phyloP scores from a whole-genome alignment of 495 filamentous ascomycete genomes.

The Beverwykella pulmonaria region DNA sequence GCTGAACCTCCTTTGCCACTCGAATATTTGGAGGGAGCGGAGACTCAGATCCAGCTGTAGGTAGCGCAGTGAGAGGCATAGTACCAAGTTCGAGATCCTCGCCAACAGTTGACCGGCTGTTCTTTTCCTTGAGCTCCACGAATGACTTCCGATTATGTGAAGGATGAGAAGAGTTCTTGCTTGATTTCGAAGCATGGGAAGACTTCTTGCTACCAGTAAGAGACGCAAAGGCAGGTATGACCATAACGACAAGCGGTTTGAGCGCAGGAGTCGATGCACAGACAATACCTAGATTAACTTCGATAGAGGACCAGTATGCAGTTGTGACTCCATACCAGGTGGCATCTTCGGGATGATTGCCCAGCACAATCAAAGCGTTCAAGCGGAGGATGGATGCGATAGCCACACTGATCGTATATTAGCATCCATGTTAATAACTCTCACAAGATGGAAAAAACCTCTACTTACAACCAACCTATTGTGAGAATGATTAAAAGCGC shows the following conservation, averaged over 20 bases:
- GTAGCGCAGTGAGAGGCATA: background rate
- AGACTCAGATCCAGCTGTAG: background rate
- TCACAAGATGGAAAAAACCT: background rate
- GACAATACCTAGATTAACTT: constrained; percentile 20
- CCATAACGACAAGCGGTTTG: constrained; percentile 15
- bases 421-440: background rate
- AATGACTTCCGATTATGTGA: background rate
- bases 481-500: constrained; percentile 12
- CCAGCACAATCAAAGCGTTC: background rate
- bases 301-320: constrained; percentile 22
- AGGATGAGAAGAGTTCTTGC: background rate
- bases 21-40: background rate
- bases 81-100: background rate
- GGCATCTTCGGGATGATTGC: constrained; percentile 8
- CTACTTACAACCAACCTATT: constrained; percentile 26
- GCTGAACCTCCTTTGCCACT: background rate
- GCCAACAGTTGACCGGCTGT: background rate
- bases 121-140: constrained; percentile 5
- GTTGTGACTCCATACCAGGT: constrained; percentile 7
- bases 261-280: constrained; percentile 17
- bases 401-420: background rate
- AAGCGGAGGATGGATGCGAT: constrained; percentile 22
- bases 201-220: constrained; percentile 1
- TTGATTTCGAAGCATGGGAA: background rate
- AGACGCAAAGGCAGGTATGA: constrained; percentile 10